Percentiles rank a stretch among this genome's conserved stretches.
Conservation (phyloP, 1,284 basidiomycete species). For the Tausonia pullulans region DNA sequence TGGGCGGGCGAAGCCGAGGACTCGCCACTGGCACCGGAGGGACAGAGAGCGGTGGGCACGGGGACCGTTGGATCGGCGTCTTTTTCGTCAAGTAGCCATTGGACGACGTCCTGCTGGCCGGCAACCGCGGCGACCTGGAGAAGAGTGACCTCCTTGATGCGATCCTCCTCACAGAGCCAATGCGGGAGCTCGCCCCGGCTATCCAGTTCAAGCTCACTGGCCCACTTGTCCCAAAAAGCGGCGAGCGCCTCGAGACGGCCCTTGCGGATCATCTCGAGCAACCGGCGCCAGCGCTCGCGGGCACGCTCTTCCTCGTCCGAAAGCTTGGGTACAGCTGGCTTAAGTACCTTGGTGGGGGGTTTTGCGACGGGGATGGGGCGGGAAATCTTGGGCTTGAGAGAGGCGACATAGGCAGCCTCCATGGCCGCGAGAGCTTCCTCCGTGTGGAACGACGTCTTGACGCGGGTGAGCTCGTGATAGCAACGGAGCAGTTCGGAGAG, state of each 20-base stretch:
- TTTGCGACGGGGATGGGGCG: conserved; percentile 22
- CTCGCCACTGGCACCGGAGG: no score
- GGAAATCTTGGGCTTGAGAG: conserved; percentile 58
- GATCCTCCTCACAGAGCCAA: conserved; percentile 45
- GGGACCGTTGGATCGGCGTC: conserved; percentile 69
- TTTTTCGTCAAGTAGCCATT: conserved; percentile 70
- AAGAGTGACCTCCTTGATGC: conserved; percentile 45
- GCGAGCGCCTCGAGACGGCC: conserved; percentile 71
- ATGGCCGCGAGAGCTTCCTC: conserved; percentile 71
- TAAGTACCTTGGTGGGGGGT: conserved; percentile 39
- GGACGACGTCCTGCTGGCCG: conserved; percentile 64
- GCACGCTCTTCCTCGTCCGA: conserved; percentile 63
- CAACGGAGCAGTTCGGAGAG: conserved; percentile 82
- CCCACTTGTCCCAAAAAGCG: conserved; percentile 72
- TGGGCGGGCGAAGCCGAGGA: conserved; percentile 35
- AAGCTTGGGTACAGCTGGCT: no score
- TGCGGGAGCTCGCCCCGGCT: conserved; percentile 43
- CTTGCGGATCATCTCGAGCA: conserved; percentile 80
- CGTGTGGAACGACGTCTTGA: conserved; percentile 76
- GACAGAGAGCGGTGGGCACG: conserved; percentile 36
- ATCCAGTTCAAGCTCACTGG: no score
- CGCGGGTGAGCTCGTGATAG: conserved; percentile 72
- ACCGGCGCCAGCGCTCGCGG: conserved; percentile 63
- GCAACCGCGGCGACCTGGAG: conserved; percentile 65
- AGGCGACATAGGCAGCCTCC: conserved; percentile 76